phyloP scores from a whole-genome alignment of 2,329 filamentous ascomycete genomes.

The Arthrobotrys entomopaga region DNA sequence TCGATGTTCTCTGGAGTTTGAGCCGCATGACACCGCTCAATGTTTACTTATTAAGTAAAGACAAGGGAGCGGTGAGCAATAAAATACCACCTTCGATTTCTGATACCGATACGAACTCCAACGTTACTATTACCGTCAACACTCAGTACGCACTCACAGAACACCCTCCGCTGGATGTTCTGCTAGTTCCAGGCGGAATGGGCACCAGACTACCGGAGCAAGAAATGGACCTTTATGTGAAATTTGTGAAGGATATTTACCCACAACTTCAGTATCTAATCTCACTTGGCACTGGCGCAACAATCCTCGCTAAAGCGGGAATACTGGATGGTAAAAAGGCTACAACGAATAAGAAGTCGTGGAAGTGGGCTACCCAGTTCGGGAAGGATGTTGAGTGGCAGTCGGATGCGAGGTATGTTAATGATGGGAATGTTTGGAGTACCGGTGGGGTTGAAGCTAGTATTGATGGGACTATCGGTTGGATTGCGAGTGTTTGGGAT shows the following conservation, averaged over 20 bases:
- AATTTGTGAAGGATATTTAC: slow-evolving; percentile 65
- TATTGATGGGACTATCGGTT: slow-evolving; percentile 71
- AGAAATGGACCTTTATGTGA: background rate
- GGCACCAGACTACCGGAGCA: slow-evolving; percentile 65
- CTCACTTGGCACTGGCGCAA: slow-evolving; percentile 74
- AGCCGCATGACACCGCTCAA: slow-evolving; percentile 58
- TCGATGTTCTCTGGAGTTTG: slow-evolving; percentile 65
- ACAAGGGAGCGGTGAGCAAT: slow-evolving; percentile 10
- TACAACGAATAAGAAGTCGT: slow-evolving; percentile 73
- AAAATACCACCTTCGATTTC: slow-evolving; percentile 38
- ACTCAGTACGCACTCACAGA: slow-evolving; percentile 1
- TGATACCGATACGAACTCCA: slow-evolving; percentile 60
- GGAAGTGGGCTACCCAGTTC: slow-evolving; percentile 62
- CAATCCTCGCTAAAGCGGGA: slow-evolving; percentile 69
- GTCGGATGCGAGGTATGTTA: slow-evolving; percentile 71
- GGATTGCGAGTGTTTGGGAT: slow-evolving; percentile 68
- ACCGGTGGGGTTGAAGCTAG: slow-evolving; percentile 72
- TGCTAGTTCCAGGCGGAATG: slow-evolving; percentile 73
- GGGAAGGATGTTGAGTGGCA: slow-evolving; percentile 70
- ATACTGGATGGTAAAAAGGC: slow-evolving; percentile 70
- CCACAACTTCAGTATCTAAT: slow-evolving; percentile 68
- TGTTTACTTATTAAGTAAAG: slow-evolving; percentile 60
- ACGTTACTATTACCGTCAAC: background rate
- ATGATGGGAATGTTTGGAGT: slow-evolving; percentile 74
- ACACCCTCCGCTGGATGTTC: slow-evolving; percentile 66